Conservation (phyloP, 768 basidiomycete species). For the Termitomyces sp. region DNA sequence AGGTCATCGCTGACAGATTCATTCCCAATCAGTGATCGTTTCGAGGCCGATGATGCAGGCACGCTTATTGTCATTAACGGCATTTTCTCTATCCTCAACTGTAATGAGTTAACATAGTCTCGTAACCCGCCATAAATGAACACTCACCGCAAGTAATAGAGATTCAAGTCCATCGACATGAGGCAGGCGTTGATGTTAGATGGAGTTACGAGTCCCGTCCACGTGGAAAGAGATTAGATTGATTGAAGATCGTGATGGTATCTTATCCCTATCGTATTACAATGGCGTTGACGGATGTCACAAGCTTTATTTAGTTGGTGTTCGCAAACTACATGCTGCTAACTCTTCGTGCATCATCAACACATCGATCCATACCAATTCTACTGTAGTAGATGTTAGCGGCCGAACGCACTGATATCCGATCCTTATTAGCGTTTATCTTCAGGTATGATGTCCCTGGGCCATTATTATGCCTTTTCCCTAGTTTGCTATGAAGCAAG, state of each 20-base stretch:
- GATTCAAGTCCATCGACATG: constrained; percentile 1
- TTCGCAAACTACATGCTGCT: too few relatives aligned
- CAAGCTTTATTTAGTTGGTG: too few relatives aligned
- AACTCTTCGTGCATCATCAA: too few relatives aligned
- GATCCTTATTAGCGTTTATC: too few relatives aligned
- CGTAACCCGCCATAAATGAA: neutral
- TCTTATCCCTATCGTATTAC: constrained; percentile 1
- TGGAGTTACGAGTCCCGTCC: neutral
- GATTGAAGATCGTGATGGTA: neutral
- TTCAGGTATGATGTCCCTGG: neutral
- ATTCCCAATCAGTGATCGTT: neutral
- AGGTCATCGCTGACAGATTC: neutral
- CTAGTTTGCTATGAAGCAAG: neutral
- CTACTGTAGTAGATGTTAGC: too few relatives aligned
- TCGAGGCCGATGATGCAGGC: neutral
- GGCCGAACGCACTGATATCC: too few relatives aligned
- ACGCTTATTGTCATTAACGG: neutral
- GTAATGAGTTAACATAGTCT: neutral
- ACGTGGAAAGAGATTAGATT: constrained; percentile 1
- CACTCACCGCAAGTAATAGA: neutral
- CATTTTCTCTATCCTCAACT: neutral
- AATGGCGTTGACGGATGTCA: too few relatives aligned
- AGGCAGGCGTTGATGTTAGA: neutral
- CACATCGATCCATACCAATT: too few relatives aligned
- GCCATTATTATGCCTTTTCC: neutral